Evolutionary conservation across 352 stramenopile species (phyloP).

Genomic region (Globisporangium abappressorium): DNA sequence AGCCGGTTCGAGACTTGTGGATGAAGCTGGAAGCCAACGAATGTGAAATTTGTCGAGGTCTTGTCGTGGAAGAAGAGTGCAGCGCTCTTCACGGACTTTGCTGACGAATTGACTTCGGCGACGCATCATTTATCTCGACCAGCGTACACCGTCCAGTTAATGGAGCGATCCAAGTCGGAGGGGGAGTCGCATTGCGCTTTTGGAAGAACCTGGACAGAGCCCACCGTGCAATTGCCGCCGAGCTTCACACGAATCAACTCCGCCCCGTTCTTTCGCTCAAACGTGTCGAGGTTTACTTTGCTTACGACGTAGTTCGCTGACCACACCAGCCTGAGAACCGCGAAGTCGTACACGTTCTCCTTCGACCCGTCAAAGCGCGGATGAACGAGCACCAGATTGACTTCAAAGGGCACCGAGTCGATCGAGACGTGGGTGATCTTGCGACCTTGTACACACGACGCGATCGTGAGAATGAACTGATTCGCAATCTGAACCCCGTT

Average conservation of each 20-base stretch:
- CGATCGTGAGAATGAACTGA: not conserved
- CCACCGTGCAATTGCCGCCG: not conserved
- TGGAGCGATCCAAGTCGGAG: not conserved
- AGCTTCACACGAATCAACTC: not conserved
- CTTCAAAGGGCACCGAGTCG: not conserved
- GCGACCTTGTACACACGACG: not conserved
- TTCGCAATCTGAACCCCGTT: not conserved
- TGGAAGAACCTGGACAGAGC: not conserved
- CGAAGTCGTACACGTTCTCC: not conserved
- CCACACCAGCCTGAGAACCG: not conserved
- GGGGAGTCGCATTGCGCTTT: not conserved
- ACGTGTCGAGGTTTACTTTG: not conserved
- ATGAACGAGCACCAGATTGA: not conserved
- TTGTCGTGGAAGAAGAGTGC: not conserved
- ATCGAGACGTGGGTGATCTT: not conserved
- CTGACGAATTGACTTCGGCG: not conserved
- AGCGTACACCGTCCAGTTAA: not conserved
- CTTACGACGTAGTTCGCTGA: not conserved
- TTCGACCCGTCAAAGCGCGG: not conserved
- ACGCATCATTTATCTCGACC: not conserved
- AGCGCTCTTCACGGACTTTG: not conserved
- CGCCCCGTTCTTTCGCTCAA: not conserved
- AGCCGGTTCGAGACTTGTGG: not conserved
- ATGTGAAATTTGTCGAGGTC: not conserved
- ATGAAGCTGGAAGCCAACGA: slow-evolving; percentile 1